These are phyloP conservation scores for Botrytis hyacinthi DNA, from an alignment of 2,329 filamentous ascomycete genomes.

Conservation along the genomic window DNA sequence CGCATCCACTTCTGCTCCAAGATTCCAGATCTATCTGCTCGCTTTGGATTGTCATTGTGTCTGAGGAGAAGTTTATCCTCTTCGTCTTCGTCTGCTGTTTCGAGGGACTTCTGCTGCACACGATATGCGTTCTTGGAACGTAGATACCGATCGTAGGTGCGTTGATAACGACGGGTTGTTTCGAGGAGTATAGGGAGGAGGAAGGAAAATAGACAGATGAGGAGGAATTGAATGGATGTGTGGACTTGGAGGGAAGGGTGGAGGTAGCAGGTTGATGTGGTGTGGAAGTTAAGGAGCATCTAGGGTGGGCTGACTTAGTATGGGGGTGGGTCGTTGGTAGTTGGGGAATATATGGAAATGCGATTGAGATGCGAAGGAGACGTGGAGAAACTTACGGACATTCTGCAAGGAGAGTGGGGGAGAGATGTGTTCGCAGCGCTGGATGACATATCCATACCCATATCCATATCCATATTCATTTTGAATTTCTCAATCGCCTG, in stretches of 20 bases:
- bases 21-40: neutral
- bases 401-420: constrained; percentile 26
- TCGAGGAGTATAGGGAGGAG: constrained; percentile 30
- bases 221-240: constrained; percentile 28
- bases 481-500: neutral
- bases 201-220: constrained; percentile 29
- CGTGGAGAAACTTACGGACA: constrained; percentile 25
- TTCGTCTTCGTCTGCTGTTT: constrained; percentile 23
- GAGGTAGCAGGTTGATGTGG: constrained; percentile 32
- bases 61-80: constrained; percentile 27
- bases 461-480: neutral
- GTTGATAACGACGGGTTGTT: constrained; percentile 27
- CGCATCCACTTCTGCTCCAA: neutral
- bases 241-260: constrained; percentile 27
- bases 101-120: neutral
- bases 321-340: neutral
- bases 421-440: constrained; percentile 24
- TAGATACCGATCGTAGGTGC: constrained; percentile 28
- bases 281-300: constrained; percentile 34
- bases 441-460: constrained; percentile 3
- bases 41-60: neutral
- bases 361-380: neutral
- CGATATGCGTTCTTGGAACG: constrained; percentile 11
- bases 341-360: neutral
- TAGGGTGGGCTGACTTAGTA: neutral